phyloP scores from a whole-genome alignment of 139 green algal species.

The Closterium sp. region DNA sequence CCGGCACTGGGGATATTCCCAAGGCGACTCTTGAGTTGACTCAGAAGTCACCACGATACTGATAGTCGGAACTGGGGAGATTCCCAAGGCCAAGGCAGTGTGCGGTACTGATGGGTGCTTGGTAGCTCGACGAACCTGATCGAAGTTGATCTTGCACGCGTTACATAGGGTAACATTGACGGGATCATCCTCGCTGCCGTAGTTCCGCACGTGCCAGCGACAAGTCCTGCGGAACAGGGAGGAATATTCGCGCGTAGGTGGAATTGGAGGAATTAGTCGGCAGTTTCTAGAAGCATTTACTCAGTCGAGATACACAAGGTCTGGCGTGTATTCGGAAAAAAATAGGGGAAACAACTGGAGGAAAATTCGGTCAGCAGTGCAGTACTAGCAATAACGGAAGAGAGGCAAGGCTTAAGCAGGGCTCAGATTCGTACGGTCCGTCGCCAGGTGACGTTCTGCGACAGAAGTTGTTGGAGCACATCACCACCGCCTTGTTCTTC shows the following conservation, averaged over 20 bases:
- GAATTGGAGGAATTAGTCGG: neutral
- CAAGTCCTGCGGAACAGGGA: slow-evolving; percentile 11
- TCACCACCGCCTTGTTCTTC: neutral
- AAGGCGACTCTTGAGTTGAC: too few species aligned
- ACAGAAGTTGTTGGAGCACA: slow-evolving; percentile 23
- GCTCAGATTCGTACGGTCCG: slow-evolving; percentile 5
- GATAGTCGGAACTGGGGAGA: too few species aligned
- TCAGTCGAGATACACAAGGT: neutral
- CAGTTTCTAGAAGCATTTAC: too few species aligned
- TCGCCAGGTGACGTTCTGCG: slow-evolving; percentile 12
- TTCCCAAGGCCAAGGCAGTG: too few species aligned
- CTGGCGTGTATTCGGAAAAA: neutral
- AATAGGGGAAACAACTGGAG: neutral
- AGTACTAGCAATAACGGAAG: neutral
- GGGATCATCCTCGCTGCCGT: slow-evolving; percentile 24
- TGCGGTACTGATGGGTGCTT: too few species aligned
- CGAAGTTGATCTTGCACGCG: slow-evolving; percentile 46
- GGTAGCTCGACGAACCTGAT: slow-evolving; percentile 3
- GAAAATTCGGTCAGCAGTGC: neutral
- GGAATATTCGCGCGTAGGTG: neutral
- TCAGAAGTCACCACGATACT: too few species aligned
- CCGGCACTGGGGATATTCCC: too few species aligned
- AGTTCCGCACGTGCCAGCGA: slow-evolving; percentile 41
- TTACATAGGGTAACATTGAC: slow-evolving; percentile 46
- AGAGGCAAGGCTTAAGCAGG: neutral